These are phyloP conservation scores for Teunomyces gatunensis DNA, from an alignment of 805 yeast genomes.

Conservation along the genomic window DNA sequence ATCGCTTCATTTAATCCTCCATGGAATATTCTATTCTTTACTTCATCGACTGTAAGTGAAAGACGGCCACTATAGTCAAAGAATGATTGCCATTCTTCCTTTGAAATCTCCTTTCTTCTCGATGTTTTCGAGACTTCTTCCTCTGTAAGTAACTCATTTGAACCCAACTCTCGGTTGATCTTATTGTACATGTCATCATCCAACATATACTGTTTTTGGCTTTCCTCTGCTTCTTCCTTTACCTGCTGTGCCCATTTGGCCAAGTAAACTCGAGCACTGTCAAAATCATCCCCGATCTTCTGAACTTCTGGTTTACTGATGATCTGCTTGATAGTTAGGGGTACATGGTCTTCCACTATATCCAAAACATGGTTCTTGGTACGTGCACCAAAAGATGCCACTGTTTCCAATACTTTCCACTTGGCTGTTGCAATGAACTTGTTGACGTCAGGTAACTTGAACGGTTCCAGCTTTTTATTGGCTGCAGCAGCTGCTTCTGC, in stretches of 20 bases:
- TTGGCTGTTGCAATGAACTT: constrained; percentile 64
- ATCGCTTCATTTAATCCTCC: constrained; percentile 69
- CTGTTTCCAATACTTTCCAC: constrained; percentile 82
- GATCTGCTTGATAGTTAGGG: constrained; percentile 55
- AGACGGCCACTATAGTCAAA: constrained; percentile 80
- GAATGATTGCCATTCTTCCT: constrained; percentile 78
- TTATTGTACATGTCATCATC: constrained; percentile 59
- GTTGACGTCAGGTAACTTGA: constrained; percentile 36
- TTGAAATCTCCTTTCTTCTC: constrained; percentile 63
- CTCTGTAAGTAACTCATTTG: constrained; percentile 53
- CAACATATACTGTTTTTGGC: constrained; percentile 49
- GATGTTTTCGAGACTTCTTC: constrained; percentile 60
- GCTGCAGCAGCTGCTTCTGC: no score
- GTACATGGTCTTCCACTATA: constrained; percentile 62
- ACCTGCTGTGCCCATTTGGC: constrained; percentile 97
- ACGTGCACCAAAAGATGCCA: constrained; percentile 68
- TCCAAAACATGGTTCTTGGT: constrained; percentile 55
- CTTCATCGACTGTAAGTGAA: constrained; percentile 69
- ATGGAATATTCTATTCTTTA: constrained; percentile 82
- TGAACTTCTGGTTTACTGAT: constrained; percentile 77
- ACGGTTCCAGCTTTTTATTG: constrained; percentile 15
- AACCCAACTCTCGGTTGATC: constrained; percentile 60
- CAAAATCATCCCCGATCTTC: constrained; percentile 84
- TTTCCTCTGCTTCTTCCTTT: constrained; percentile 80
- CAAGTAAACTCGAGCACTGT: constrained; percentile 83